These are phyloP conservation scores for Candolleomyces efflorescens DNA, from an alignment of 768 basidiomycete species.

Conservation along the genomic window DNA sequence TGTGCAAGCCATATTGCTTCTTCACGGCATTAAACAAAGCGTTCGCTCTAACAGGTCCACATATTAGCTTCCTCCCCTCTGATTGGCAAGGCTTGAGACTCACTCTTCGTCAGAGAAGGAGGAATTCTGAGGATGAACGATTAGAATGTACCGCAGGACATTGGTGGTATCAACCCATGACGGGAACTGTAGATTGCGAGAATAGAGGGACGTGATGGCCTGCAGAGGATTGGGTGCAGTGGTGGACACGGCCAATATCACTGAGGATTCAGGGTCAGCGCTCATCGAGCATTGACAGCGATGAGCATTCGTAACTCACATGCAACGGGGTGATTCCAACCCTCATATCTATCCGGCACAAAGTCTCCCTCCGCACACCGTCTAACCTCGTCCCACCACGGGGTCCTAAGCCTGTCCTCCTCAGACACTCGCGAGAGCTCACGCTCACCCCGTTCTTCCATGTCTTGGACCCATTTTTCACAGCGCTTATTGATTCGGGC, in stretches of 20 bases:
- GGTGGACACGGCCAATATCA: slow-evolving; percentile 80
- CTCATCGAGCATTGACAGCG: neutral
- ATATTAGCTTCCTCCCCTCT: neutral
- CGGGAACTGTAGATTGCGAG: slow-evolving; percentile 63
- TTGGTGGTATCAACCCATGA: slow-evolving; percentile 73
- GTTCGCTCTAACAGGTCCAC: slow-evolving; percentile 46
- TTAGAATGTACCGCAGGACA: slow-evolving; percentile 66
- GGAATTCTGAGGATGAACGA: slow-evolving; percentile 70
- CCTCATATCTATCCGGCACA: slow-evolving; percentile 65
- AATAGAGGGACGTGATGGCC: slow-evolving; percentile 70
- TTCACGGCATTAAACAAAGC: slow-evolving; percentile 85
- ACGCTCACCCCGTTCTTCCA: slow-evolving; percentile 38
- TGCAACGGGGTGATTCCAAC: slow-evolving; percentile 86
- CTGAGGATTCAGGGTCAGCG: slow-evolving; percentile 32
- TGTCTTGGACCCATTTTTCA: slow-evolving; percentile 66
- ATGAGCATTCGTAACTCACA: slow-evolving; percentile 42
- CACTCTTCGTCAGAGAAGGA: slow-evolving; percentile 77
- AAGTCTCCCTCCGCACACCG: slow-evolving; percentile 75
- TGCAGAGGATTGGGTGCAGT: slow-evolving; percentile 79
- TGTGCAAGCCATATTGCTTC: slow-evolving; percentile 80
- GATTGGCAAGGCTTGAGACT: slow-evolving; percentile 25
- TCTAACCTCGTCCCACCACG: slow-evolving; percentile 87
- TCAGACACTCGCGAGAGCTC: slow-evolving; percentile 26
- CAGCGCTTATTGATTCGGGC: slow-evolving; percentile 62
- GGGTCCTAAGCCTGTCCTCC: slow-evolving; percentile 44